A percentile compares a stretch with the other conserved stretches of the same genome.
Evolutionary conservation across 306 rosid species (phyloP).

Genomic region (Acacia melanoxylon): DNA sequence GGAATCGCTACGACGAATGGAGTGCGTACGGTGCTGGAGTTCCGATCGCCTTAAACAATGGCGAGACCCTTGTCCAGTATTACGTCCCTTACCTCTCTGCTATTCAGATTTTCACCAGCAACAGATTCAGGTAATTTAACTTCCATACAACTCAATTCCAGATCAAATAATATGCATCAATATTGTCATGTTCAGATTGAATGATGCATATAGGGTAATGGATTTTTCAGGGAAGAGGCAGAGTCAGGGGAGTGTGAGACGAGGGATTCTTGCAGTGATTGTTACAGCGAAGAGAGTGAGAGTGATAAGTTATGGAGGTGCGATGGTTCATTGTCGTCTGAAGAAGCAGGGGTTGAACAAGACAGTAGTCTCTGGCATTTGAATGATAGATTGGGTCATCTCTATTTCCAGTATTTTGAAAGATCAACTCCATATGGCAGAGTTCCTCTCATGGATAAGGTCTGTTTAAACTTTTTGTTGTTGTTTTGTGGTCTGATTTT

Average conservation of each 20-base stretch:
- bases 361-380: conserved; percentile 45
- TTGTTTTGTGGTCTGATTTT: background rate
- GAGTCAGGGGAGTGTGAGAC: conserved; percentile 80
- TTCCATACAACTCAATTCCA: background rate
- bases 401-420: conserved; percentile 82
- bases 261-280: conserved; percentile 78
- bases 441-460: conserved; percentile 97
- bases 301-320: conserved; percentile 82
- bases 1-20: conserved; percentile 88
- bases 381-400: conserved; percentile 74
- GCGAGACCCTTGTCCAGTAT: conserved; percentile 86
- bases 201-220: background rate
- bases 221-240: conserved; percentile 64
- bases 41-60: conserved; percentile 58
- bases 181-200: background rate
- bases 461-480: background rate
- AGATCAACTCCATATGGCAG: conserved; percentile 94
- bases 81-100: conserved; percentile 98
- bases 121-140: conserved; percentile 55
- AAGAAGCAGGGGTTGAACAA: conserved; percentile 83
- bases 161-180: background rate
- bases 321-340: conserved; percentile 78
- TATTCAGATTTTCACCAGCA: conserved; percentile 86
- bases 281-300: conserved; percentile 79
- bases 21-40: conserved; percentile 98